A percentile compares a stretch with the other conserved stretches of the same genome.
These are phyloP conservation scores for Niebla homalea DNA, from an alignment of 495 filamentous ascomycete genomes.

Conservation along the genomic window DNA sequence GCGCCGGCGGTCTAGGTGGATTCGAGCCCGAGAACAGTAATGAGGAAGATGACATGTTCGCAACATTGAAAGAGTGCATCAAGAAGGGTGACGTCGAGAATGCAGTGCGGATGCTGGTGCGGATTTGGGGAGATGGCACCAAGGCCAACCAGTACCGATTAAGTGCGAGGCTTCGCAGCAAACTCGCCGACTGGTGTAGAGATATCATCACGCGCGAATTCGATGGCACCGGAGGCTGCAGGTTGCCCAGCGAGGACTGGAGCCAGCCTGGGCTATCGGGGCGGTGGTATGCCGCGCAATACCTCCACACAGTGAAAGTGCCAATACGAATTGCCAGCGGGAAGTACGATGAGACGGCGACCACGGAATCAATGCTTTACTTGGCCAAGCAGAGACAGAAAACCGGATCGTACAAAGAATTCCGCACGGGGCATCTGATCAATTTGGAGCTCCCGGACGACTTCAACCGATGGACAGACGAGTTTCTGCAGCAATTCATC, in stretches of 20 bases:
- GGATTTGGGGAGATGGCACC: slow-evolving; percentile 1
- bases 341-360: slow-evolving; percentile 3
- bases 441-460: slow-evolving; percentile 5
- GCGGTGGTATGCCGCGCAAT: neutral
- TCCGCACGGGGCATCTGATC: slow-evolving; percentile 2
- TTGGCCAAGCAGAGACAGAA: neutral
- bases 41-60: neutral
- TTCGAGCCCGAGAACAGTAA: neutral
- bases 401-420: neutral
- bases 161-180: neutral
- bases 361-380: neutral
- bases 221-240: neutral
- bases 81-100: neutral
- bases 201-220: neutral
- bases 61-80: neutral
- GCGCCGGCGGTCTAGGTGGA: slow-evolving; percentile 2
- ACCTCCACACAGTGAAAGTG: neutral
- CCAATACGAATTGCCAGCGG: neutral
- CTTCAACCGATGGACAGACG: neutral
- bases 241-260: neutral
- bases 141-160: neutral
- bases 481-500: neutral
- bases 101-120: neutral
- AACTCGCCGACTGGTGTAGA: slow-evolving; percentile 1
- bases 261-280: neutral